A percentile compares a stretch with the other conserved stretches of the same genome.
Evolutionary conservation across 2,329 filamentous ascomycete species (phyloP).

Genomic region (Aspergillus ustus): DNA sequence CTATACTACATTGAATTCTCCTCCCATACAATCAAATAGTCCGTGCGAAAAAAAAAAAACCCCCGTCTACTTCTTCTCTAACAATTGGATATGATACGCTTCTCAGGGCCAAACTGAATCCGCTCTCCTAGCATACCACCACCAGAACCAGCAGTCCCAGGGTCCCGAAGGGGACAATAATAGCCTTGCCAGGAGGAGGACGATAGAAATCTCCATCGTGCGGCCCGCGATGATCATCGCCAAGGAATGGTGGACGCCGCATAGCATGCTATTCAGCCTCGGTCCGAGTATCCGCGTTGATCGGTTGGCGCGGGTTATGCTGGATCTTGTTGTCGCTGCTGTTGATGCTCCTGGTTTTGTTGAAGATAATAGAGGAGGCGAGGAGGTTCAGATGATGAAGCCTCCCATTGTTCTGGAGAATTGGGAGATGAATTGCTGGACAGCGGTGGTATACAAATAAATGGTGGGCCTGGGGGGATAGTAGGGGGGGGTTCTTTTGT

Average conservation of each 20-base stretch:
- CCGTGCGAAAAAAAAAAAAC: no score
- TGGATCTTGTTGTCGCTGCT: conserved; percentile 22
- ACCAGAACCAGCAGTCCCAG: background rate
- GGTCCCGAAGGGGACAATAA: no score
- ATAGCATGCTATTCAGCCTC: conserved; percentile 15
- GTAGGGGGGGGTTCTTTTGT: no score
- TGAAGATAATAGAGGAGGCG: background rate
- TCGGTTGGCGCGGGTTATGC: conserved; percentile 19
- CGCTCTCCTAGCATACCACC: background rate
- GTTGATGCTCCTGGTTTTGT: conserved; percentile 7
- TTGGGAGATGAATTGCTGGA: background rate
- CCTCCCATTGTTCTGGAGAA: background rate
- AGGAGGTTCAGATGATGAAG: background rate
- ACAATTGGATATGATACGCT: no score
- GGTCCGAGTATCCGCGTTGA: conserved; percentile 24
- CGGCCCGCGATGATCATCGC: conserved; percentile 10
- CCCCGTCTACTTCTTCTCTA: no score
- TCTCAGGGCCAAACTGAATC: conserved; percentile 11
- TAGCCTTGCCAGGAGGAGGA: background rate
- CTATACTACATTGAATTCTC: no score
- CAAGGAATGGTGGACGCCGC: background rate
- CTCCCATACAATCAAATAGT: no score
- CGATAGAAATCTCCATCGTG: conserved; percentile 8
- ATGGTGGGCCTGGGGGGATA: no score
- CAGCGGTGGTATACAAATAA: no score